Percentiles rank a stretch among this genome's conserved stretches.
phyloP scores from a whole-genome alignment of 1,284 basidiomycete genomes.

The Ceratorhiza oryzae-sativae region DNA sequence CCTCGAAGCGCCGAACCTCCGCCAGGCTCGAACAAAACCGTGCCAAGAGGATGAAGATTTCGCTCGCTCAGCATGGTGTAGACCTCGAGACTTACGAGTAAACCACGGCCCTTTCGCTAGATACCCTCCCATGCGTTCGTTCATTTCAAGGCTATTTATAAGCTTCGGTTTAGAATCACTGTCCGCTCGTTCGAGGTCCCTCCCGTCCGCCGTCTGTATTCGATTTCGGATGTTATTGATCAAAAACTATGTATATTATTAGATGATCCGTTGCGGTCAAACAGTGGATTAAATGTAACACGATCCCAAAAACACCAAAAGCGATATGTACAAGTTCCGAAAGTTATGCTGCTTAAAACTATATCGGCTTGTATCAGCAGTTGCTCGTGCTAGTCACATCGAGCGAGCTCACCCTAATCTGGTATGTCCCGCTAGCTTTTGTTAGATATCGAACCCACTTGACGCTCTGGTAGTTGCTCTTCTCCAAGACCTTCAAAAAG shows the following conservation, averaged over 20 bases:
- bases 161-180: constrained; percentile 10
- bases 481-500: constrained; percentile 98
- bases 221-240: neutral
- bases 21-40: constrained; percentile 5
- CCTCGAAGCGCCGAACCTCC: neutral
- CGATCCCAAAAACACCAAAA: constrained; percentile 5
- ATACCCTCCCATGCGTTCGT: constrained; percentile 3
- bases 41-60: constrained; percentile 37
- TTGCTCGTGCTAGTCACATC: neutral
- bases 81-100: constrained; percentile 30
- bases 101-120: neutral
- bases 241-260: constrained; percentile 10
- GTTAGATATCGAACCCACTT: constrained; percentile 94
- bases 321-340: constrained; percentile 7
- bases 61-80: constrained; percentile 24
- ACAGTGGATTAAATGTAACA: neutral
- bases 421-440: constrained; percentile 85
- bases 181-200: constrained; percentile 5
- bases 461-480: constrained; percentile 88
- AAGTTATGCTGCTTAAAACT: neutral
- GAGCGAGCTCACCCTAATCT: constrained; percentile 71
- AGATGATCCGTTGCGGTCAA: neutral
- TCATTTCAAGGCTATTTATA: neutral
- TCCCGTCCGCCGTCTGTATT: neutral
- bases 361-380: neutral